phyloP scores from a whole-genome alignment of 1,284 basidiomycete genomes.

The Moesziomyces globuligerus region DNA sequence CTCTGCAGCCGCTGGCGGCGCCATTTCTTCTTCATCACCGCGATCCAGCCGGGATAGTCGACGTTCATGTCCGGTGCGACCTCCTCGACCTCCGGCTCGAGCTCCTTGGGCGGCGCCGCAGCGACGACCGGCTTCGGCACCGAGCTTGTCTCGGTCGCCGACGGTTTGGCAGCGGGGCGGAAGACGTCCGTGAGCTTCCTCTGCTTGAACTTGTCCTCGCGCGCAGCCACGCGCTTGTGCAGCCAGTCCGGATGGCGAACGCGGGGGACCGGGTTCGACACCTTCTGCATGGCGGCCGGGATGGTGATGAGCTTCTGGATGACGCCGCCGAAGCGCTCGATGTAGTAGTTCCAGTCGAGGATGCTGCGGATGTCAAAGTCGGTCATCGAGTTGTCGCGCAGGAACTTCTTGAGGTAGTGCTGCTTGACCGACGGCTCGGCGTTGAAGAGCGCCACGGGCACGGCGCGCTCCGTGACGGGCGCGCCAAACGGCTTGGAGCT shows the following conservation, averaged over 20 bases:
- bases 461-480: slow-evolving; percentile 94
- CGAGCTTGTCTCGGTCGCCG: slow-evolving; percentile 13
- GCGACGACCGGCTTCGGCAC: slow-evolving; percentile 8
- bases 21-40: slow-evolving; percentile 84
- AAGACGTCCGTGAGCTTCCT: slow-evolving; percentile 98
- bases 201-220: slow-evolving; percentile 96
- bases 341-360: slow-evolving; percentile 98
- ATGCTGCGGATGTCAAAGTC: slow-evolving; percentile 94
- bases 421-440: slow-evolving; percentile 90
- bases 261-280: slow-evolving; percentile 93
- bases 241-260: slow-evolving; percentile 98
- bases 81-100: slow-evolving; percentile 35
- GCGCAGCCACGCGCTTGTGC: slow-evolving; percentile 85
- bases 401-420: slow-evolving; percentile 92
- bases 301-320: slow-evolving; percentile 99
- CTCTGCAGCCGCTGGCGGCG: slow-evolving; percentile 71
- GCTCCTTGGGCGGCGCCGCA: slow-evolving; percentile 23
- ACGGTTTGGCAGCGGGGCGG: slow-evolving; percentile 68
- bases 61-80: slow-evolving; percentile 60
- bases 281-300: slow-evolving; percentile 97
- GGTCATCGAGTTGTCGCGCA: slow-evolving; percentile 88
- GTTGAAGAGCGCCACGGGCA: slow-evolving; percentile 98
- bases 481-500: slow-evolving; percentile 92
- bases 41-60: slow-evolving; percentile 83
- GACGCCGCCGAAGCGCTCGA: slow-evolving; percentile 95